Percentiles rank a stretch among this genome's conserved stretches.
Evolutionary conservation across 2,329 filamentous ascomycete genomes (phyloP).

Genomic region (Huntiella abstrusa): DNA sequence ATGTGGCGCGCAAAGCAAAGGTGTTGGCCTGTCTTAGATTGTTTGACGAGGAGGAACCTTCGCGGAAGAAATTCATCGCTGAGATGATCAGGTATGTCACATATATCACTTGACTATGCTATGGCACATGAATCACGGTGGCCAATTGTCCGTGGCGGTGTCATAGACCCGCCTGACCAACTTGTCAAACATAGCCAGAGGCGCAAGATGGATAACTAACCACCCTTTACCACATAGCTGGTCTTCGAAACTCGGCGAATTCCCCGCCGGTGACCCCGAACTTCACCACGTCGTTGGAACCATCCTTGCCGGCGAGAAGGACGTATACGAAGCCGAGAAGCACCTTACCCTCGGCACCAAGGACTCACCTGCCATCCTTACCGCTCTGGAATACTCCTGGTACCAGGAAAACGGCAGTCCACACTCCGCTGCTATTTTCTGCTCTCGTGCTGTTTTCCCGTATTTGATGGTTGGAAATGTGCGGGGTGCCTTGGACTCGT

Average conservation of each 20-base stretch:
- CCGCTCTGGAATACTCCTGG: conserved; percentile 79
- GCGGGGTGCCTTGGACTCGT: conserved; percentile 67
- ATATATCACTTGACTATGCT: not conserved
- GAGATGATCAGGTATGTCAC: conserved; percentile 55
- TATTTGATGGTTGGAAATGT: conserved; percentile 84
- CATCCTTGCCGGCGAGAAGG: conserved; percentile 81
- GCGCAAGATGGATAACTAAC: no score
- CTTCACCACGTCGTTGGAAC: conserved; percentile 81
- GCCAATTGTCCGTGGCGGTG: not conserved
- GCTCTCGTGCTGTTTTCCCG: conserved; percentile 69
- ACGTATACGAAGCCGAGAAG: conserved; percentile 80
- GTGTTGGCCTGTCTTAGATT: conserved; percentile 62
- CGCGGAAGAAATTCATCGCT: conserved; percentile 75
- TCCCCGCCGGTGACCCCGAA: conserved; percentile 81
- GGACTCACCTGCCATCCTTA: conserved; percentile 66
- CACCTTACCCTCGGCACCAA: conserved; percentile 78
- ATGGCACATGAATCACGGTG: no score
- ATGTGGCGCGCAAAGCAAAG: conserved; percentile 54
- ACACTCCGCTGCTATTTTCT: conserved; percentile 73
- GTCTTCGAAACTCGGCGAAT: conserved; percentile 71
- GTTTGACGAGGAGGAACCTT: conserved; percentile 71
- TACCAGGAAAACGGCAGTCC: conserved; percentile 66
- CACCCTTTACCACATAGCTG: conserved; percentile 27
- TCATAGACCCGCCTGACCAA: not conserved
- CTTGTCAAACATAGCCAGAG: no score